Percentiles rank a stretch among this genome's conserved stretches.
phyloP scores from a whole-genome alignment of 2,329 filamentous ascomycete genomes.

The Leptosphaerulina australis region DNA sequence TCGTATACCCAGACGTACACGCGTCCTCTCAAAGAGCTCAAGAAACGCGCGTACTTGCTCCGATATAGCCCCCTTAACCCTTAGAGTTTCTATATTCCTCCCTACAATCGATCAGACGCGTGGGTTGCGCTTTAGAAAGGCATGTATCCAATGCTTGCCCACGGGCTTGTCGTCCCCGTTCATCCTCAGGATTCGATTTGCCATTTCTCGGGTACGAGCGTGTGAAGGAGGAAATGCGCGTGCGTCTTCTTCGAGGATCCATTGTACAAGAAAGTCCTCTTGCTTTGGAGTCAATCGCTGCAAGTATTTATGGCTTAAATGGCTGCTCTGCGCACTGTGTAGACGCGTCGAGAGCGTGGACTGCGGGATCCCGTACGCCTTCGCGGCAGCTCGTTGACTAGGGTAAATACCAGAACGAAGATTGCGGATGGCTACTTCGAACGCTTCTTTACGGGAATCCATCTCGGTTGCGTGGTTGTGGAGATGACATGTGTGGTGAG shows the following conservation, averaged over 20 bases:
- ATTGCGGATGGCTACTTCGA: slow-evolving; percentile 18
- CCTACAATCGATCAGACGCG: slow-evolving; percentile 20
- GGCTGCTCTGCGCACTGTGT: background rate
- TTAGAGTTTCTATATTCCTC: slow-evolving; percentile 10
- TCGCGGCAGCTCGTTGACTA: slow-evolving; percentile 12
- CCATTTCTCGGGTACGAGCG: slow-evolving; percentile 21
- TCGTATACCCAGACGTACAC: background rate
- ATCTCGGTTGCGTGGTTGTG: slow-evolving; percentile 11
- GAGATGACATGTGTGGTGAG: too few species aligned
- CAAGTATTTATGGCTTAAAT: slow-evolving; percentile 17
- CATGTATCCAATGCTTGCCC: slow-evolving; percentile 17
- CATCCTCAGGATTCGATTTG: slow-evolving; percentile 17
- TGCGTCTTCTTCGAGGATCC: slow-evolving; percentile 26
- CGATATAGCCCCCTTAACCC: slow-evolving; percentile 16
- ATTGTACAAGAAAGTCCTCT: slow-evolving; percentile 23
- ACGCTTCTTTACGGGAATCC: slow-evolving; percentile 13
- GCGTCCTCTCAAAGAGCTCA: background rate
- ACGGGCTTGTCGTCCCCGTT: slow-evolving; percentile 20
- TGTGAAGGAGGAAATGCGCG: slow-evolving; percentile 19
- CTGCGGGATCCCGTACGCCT: slow-evolving; percentile 11
- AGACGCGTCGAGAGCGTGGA: slow-evolving; percentile 12
- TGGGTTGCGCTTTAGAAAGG: slow-evolving; percentile 23
- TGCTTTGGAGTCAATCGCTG: slow-evolving; percentile 24
- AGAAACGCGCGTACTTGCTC: background rate
- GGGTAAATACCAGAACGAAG: slow-evolving; percentile 18